Conservation (phyloP, 1,139 yeast species). For the Nadsonia commutata region DNA sequence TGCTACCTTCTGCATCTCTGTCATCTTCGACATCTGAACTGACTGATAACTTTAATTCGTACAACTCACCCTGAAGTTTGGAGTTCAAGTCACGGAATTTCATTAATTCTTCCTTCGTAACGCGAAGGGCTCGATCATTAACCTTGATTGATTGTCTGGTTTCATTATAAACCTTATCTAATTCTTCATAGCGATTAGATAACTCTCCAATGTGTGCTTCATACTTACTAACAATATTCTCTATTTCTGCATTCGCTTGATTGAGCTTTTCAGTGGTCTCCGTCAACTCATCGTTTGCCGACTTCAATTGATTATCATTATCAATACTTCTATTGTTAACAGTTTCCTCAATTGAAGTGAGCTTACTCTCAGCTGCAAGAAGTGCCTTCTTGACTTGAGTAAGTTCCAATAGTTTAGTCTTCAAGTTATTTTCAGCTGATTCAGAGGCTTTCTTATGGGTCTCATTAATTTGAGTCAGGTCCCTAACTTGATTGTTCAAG, state of each 20-base stretch:
- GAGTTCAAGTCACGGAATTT: slow-evolving; percentile 43
- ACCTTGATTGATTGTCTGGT: slow-evolving; percentile 60
- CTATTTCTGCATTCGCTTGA: slow-evolving; percentile 1
- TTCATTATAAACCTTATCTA: slow-evolving; percentile 47
- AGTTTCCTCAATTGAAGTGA: slow-evolving; percentile 7
- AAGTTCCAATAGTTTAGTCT: neutral
- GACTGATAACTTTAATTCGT: slow-evolving; percentile 28
- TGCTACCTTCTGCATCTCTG: slow-evolving; percentile 3
- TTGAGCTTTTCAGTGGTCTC: slow-evolving; percentile 3
- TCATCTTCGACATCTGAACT: slow-evolving; percentile 7
- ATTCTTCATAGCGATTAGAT: slow-evolving; percentile 10
- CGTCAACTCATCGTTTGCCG: slow-evolving; percentile 6
- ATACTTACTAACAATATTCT: neutral
- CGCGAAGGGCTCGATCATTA: slow-evolving; percentile 58
- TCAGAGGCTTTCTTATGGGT: slow-evolving; percentile 21
- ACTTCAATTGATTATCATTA: slow-evolving; percentile 6
- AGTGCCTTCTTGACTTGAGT: neutral
- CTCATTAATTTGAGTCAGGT: slow-evolving; percentile 16
- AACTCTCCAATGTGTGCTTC: slow-evolving; percentile 5
- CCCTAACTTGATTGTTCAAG: slow-evolving; percentile 13
- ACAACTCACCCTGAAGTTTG: slow-evolving; percentile 48
- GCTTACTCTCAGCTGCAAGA: slow-evolving; percentile 6
- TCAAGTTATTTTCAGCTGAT: slow-evolving; percentile 16
- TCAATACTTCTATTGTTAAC: neutral
- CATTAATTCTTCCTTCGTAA: slow-evolving; percentile 57